phyloP scores from a whole-genome alignment of 148 eudicot genomes.

The Cornus kousa region DNA sequence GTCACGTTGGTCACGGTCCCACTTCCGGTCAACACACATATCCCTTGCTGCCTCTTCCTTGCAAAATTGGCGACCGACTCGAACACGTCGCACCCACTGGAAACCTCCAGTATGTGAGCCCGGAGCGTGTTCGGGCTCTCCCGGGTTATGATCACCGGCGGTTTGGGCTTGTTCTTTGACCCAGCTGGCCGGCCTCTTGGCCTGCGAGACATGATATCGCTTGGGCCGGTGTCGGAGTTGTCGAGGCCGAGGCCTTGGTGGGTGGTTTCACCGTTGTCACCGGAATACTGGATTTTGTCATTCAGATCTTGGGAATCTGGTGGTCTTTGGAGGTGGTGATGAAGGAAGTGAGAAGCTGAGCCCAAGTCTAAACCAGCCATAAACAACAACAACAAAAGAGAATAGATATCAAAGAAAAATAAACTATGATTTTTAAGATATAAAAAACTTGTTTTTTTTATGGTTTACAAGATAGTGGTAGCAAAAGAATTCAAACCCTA shows the following conservation, averaged over 20 bases:
- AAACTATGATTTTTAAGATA: conserved; percentile 19
- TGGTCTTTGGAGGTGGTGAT: conserved; percentile 37
- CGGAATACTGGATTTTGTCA: conserved; percentile 22
- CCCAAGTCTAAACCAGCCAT: conserved; percentile 54
- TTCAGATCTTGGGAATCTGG: conserved; percentile 30
- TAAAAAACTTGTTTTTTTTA: conserved; percentile 14
- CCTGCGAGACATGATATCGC: conserved; percentile 26
- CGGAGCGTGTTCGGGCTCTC: conserved; percentile 50
- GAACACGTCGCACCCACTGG: conserved; percentile 41
- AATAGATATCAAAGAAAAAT: conserved; percentile 24
- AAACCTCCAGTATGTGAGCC: conserved; percentile 40
- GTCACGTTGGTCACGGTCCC: conserved; percentile 49
- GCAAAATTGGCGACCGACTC: conserved; percentile 41
- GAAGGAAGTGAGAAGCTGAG: conserved; percentile 38
- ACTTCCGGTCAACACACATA: conserved; percentile 38
- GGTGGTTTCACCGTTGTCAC: conserved; percentile 18
- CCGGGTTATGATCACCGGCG: conserved; percentile 41
- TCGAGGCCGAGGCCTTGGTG: conserved; percentile 7
- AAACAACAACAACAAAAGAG: conserved; percentile 19
- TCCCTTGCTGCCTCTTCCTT: conserved; percentile 33
- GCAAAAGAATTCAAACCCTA: conserved; percentile 21
- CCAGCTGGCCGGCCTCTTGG: conserved; percentile 44
- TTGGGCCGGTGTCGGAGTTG: conserved; percentile 4
- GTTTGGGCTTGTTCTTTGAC: conserved; percentile 48
- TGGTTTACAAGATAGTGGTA: conserved; percentile 16